These are phyloP conservation scores for Globisporangium okanoganense DNA, from an alignment of 352 stramenopile species.

Conservation along the genomic window DNA sequence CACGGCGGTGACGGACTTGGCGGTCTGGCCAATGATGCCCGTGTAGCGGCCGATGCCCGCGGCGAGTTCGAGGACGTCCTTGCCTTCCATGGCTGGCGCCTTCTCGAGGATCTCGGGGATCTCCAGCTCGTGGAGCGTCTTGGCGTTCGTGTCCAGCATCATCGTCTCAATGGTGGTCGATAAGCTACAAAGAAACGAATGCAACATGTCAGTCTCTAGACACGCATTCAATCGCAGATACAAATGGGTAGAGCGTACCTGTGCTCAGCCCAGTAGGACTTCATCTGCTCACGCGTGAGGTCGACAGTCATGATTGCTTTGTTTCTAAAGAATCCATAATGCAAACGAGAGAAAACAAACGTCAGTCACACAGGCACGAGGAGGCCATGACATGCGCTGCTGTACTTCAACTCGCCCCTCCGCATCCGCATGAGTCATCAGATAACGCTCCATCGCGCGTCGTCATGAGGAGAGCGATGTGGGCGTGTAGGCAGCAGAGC, in stretches of 20 bases:
- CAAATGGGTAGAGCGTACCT: conserved; percentile 19
- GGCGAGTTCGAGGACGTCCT: conserved; percentile 67
- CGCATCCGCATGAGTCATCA: background rate
- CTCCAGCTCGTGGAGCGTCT: conserved; percentile 69
- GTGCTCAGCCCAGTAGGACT: conserved; percentile 79
- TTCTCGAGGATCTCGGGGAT: conserved; percentile 75
- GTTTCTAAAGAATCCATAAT: background rate
- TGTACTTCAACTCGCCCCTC: background rate
- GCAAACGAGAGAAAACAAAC: background rate
- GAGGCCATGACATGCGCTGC: background rate
- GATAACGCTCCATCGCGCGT: background rate
- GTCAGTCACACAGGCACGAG: background rate
- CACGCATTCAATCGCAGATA: background rate
- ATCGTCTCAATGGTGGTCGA: conserved; percentile 71
- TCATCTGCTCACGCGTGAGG: conserved; percentile 66
- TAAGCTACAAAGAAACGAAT: background rate
- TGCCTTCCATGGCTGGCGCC: conserved; percentile 45
- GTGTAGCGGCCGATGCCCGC: conserved; percentile 71
- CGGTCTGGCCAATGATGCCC: conserved; percentile 36
- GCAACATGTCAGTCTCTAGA: conserved; percentile 4
- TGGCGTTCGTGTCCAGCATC: conserved; percentile 84
- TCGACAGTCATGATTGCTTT: conserved; percentile 43
- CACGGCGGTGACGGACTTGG: conserved; percentile 57
- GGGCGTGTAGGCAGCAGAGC: background rate
- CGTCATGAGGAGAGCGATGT: background rate